A percentile compares a stretch with the other conserved stretches of the same genome.
Evolutionary conservation across 176 grass and related monocot species (phyloP).

Genomic region (Bonia amplexicaulis): DNA sequence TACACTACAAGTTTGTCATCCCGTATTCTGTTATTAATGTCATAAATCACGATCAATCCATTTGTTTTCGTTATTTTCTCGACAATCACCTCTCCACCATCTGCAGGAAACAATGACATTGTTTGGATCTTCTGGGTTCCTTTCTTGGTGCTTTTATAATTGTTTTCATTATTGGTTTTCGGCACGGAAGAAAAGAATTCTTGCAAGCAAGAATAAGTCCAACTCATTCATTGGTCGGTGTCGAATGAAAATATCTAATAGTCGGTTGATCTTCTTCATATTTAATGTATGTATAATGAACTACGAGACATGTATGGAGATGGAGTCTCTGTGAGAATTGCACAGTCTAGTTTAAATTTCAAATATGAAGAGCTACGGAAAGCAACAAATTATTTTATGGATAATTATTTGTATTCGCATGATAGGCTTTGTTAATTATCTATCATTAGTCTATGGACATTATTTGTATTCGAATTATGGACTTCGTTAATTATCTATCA

Average conservation of each 20-base stretch:
- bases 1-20: neutral
- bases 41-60: neutral
- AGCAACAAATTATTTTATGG: constrained; percentile 65
- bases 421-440: no score
- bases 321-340: constrained; percentile 46
- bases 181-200: constrained; percentile 44
- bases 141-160: constrained; percentile 47
- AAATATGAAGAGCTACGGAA: constrained; percentile 71
- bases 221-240: constrained; percentile 61
- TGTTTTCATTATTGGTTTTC: constrained; percentile 41
- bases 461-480: no score
- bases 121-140: constrained; percentile 64
- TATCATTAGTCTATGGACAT: no score
- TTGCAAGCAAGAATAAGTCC: constrained; percentile 7
- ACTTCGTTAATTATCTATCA: no score
- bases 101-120: constrained; percentile 40
- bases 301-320: constrained; percentile 49
- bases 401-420: no score
- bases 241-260: neutral
- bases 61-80: neutral
- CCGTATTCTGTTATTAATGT: neutral
- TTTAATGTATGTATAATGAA: neutral
- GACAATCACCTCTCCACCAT: constrained; percentile 2
- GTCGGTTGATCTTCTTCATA: neutral
- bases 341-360: constrained; percentile 70